phyloP scores from a whole-genome alignment of 2,329 filamentous ascomycete genomes.

The Xylaria sp. region DNA sequence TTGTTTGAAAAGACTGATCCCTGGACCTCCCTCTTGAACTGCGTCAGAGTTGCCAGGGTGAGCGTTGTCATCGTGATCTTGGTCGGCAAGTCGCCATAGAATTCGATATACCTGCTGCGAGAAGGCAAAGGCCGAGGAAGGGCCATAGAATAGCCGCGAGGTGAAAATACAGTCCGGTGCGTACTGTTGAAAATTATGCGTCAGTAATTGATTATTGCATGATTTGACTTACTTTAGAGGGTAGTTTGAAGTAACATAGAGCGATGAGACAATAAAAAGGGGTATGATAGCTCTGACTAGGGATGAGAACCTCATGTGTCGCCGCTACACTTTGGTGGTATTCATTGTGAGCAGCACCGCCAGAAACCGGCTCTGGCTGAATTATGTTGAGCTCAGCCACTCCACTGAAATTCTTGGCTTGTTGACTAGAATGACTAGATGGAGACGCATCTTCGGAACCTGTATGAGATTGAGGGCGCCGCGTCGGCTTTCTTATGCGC shows the following conservation, averaged over 20 bases:
- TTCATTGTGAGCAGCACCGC: constrained; percentile 11
- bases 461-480: constrained; percentile 4
- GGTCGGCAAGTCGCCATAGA: constrained; percentile 11
- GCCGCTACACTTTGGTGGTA: constrained; percentile 27
- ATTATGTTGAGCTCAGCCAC: not conserved
- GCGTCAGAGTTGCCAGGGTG: constrained; percentile 2
- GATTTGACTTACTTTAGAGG: not conserved
- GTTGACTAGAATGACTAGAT: constrained; percentile 5
- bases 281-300: not conserved
- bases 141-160: constrained; percentile 28
- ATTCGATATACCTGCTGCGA: constrained; percentile 29
- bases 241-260: not conserved
- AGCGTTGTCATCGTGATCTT: not conserved
- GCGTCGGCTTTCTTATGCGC: constrained; percentile 15
- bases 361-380: constrained; percentile 9
- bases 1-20: constrained; percentile 26
- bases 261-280: not conserved
- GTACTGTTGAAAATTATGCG: not conserved
- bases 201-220: not conserved
- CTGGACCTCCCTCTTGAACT: constrained; percentile 27
- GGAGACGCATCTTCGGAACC: constrained; percentile 3
- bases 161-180: constrained; percentile 22
- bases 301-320: constrained; percentile 12
- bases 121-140: constrained; percentile 29
- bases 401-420: not conserved